Conservation (phyloP, 1,284 basidiomycete species). For the Leucoagaricus sp. region DNA sequence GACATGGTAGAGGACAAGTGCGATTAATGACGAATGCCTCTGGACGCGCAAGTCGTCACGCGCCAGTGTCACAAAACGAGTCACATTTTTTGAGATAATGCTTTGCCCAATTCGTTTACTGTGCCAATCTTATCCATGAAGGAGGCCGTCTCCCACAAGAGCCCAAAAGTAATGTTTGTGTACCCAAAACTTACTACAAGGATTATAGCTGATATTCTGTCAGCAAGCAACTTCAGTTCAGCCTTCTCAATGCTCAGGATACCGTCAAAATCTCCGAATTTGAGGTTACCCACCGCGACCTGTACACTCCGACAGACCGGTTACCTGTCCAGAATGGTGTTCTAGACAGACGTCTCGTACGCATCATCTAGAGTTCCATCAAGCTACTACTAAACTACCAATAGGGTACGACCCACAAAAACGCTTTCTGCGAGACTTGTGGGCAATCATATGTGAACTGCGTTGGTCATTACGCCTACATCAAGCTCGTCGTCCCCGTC, state of each 20-base stretch:
- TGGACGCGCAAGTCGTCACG: conserved; percentile 55
- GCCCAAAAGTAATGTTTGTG: conserved; percentile 90
- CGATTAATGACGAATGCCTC: conserved; percentile 18
- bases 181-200: background rate
- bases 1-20: conserved; percentile 55
- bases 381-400: background rate
- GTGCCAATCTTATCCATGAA: conserved; percentile 58
- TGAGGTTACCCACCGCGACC: conserved; percentile 88
- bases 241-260: conserved; percentile 88
- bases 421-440: conserved; percentile 92
- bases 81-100: conserved; percentile 22
- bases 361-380: conserved; percentile 21
- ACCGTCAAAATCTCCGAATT: conserved; percentile 94
- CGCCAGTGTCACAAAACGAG: conserved; percentile 27
- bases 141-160: conserved; percentile 83
- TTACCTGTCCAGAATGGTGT: conserved; percentile 91
- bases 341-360: conserved; percentile 83
- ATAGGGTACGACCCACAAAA: conserved; percentile 96
- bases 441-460: conserved; percentile 92
- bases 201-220: conserved; percentile 10
- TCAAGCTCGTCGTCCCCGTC: conserved; percentile 94
- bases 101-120: conserved; percentile 4
- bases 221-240: conserved; percentile 95
- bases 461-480: conserved; percentile 97
- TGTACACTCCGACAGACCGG: conserved; percentile 82